Conservation (phyloP, 352 stramenopile genomes). For the Globisporangium apiculatum region DNA sequence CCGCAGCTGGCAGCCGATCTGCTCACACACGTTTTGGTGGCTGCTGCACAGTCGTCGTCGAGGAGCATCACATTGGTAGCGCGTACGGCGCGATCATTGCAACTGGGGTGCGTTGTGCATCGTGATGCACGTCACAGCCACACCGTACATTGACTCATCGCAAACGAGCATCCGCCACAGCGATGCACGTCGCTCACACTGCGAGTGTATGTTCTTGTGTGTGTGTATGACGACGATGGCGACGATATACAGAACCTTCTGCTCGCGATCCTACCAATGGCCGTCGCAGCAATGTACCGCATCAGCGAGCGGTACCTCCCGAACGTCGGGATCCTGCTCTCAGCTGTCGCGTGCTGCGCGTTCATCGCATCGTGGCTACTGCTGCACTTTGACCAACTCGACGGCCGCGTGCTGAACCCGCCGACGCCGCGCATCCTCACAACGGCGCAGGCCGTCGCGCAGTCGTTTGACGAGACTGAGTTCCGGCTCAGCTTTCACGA, state of each 20-base stretch:
- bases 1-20: too few species aligned
- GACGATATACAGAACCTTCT: conserved; percentile 26
- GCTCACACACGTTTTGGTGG: too few species aligned
- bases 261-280: conserved; percentile 32
- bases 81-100: conserved; percentile 80
- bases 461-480: conserved; percentile 13
- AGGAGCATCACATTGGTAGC: conserved; percentile 58
- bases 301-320: conserved; percentile 32
- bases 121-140: too few species aligned
- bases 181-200: not conserved
- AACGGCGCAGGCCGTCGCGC: conserved; percentile 11
- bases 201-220: too few species aligned
- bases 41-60: conserved; percentile 44
- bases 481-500: conserved; percentile 11
- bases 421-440: conserved; percentile 22
- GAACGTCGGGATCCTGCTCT: conserved; percentile 27
- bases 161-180: too few species aligned
- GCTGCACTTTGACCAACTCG: conserved; percentile 17
- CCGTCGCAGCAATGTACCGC: conserved; percentile 28
- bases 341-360: conserved; percentile 12
- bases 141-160: too few species aligned
- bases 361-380: conserved; percentile 19
- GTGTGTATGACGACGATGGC: too few species aligned
- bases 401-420: conserved; percentile 22
- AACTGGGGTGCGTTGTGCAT: conserved; percentile 24